These are phyloP conservation scores for Groenewaldozyma auringiensis DNA, from an alignment of 1,139 yeast genomes.

Conservation along the genomic window DNA sequence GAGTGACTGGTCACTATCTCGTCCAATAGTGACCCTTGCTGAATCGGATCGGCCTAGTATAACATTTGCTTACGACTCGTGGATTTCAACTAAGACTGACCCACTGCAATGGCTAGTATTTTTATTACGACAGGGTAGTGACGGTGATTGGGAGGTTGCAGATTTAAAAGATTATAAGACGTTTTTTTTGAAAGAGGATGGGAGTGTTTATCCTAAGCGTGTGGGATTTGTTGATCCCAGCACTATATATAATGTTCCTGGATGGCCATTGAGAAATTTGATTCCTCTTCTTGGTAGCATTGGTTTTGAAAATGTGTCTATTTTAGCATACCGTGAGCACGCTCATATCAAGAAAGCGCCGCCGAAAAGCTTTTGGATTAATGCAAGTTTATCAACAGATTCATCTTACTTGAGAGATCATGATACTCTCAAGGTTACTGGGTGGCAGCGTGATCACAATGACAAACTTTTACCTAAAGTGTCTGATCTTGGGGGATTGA, in stretches of 20 bases:
- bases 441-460: conserved; percentile 81
- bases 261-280: conserved; percentile 61
- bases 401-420: conserved; percentile 7
- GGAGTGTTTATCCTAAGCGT: conserved; percentile 12
- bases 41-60: conserved; percentile 6
- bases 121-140: conserved; percentile 17
- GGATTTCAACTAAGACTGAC: conserved; percentile 14
- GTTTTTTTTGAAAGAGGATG: conserved; percentile 11
- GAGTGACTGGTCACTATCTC: conserved; percentile 14
- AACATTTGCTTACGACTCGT: conserved; percentile 13
- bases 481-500: conserved; percentile 71
- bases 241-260: conserved; percentile 41
- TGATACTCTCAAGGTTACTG: conserved; percentile 40
- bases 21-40: conserved; percentile 9
- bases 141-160: conserved; percentile 25
- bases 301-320: conserved; percentile 36
- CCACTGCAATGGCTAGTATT: conserved; percentile 28
- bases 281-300: conserved; percentile 44
- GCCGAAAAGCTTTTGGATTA: conserved; percentile 25
- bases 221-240: conserved; percentile 61
- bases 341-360: conserved; percentile 8
- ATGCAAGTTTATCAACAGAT: conserved; percentile 13
- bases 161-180: conserved; percentile 18
- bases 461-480: conserved; percentile 74
- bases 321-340: conserved; percentile 32